Evolutionary conservation across 768 basidiomycete species (phyloP), one percentile per base, ranked within the genome.

Genomic region (Cystobasidium tubakii): DNA sequence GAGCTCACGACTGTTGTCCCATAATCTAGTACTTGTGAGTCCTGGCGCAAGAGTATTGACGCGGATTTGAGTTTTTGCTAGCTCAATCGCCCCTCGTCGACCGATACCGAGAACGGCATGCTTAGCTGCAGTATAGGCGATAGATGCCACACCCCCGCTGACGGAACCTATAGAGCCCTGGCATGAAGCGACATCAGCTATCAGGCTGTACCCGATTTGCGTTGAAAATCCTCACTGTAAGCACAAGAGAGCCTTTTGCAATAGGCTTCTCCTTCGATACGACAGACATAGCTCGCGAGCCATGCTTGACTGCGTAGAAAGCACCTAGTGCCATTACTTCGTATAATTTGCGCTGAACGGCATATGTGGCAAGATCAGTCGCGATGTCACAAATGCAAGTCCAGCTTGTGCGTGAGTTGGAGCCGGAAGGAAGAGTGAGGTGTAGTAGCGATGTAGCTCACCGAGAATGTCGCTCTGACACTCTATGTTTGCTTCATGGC

Each of bases 291-390:
- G 57, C 57, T 60, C 33, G 12, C 57, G 57, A 60, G 13, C 57
- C 57, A 29, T 60, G 21, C 57, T 60, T 60, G 29, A 60, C 57
- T 29, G 57, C 57, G 33, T 60, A 60, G 33, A 60, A 60, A 3
- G 57, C 57, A 10, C 57, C 57, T 9, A 60, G 57, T 3, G 57
- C 57, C 57, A 60, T 60, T 21, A 60, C 57, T 34, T 60, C 57
- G 23, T 29, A 60, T 6, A 7, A 2, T 21, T 34, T 27, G 29
- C 57, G 57, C 57, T 60, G 46, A 6, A n/a, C 42, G 42, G 46
- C 21, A 50, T 50, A 50, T 15, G 46, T 50, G 46, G 46, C 46
- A 50, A 50, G 4, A 50, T 60, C 57, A 60, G 33, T 15, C 27
- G 23, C 13, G 21, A 15, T 27, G 7, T 6, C 39, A 39, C 39